Percentiles rank a stretch among this genome's conserved stretches.
Conservation (phyloP, 2,329 filamentous ascomycete species). For the Apiospora marii region DNA sequence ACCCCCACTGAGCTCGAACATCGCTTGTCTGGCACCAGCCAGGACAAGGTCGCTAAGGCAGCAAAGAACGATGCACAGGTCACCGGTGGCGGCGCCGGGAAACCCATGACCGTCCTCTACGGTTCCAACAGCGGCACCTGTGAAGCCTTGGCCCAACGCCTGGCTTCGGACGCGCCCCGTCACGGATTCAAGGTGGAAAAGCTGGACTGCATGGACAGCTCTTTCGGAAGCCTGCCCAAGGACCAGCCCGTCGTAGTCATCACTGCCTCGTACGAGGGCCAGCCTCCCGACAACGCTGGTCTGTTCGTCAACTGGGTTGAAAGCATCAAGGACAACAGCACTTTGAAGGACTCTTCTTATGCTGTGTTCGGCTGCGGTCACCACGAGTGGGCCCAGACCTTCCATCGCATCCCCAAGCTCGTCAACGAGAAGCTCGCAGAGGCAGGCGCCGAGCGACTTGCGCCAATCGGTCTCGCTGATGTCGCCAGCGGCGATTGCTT, state of each 20-base stretch:
- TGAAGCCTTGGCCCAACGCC: conserved; percentile 69
- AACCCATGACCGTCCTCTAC: conserved; percentile 71
- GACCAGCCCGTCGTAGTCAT: conserved; percentile 61
- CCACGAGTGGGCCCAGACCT: conserved; percentile 58
- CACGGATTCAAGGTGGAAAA: conserved; percentile 65
- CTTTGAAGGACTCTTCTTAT: conserved; percentile 63
- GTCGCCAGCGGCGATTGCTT: conserved; percentile 61
- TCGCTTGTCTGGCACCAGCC: conserved; percentile 43
- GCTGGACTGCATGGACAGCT: conserved; percentile 63
- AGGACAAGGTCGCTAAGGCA: conserved; percentile 17
- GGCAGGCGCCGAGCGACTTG: conserved; percentile 48
- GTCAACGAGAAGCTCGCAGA: conserved; percentile 61
- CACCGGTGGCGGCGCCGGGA: conserved; percentile 32
- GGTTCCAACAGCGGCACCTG: conserved; percentile 81
- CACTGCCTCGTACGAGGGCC: conserved; percentile 64
- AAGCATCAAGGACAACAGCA: conserved; percentile 51
- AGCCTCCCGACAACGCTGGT: conserved; percentile 63
- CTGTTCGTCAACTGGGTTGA: conserved; percentile 64
- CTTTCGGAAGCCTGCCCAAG: conserved; percentile 55
- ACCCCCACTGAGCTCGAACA: conserved; percentile 56
- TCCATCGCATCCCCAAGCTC: conserved; percentile 64
- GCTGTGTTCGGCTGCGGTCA: conserved; percentile 64
- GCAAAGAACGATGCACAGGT: neutral
- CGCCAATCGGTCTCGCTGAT: conserved; percentile 60
- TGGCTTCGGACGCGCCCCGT: conserved; percentile 65